A percentile compares a stretch with the other conserved stretches of the same genome.
These are phyloP conservation scores for Colletotrichum liriopes DNA, from an alignment of 2,329 filamentous ascomycete genomes.

Conservation along the genomic window DNA sequence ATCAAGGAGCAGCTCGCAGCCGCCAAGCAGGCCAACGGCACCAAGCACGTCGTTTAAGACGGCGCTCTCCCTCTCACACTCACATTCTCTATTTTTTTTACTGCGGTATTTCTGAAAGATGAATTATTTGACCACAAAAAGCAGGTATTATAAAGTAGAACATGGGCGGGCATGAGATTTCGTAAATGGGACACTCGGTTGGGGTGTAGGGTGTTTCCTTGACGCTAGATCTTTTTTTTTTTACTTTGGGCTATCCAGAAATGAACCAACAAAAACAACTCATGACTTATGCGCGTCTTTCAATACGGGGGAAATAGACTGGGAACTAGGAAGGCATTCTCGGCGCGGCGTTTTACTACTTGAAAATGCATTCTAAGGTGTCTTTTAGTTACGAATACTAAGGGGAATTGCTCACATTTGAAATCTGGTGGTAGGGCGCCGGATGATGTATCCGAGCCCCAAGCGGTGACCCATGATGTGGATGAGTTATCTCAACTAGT, in stretches of 20 bases:
- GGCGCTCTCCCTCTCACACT: background rate
- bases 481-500: background rate
- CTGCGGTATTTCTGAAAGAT: conserved; percentile 10
- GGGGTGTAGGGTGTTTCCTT: background rate
- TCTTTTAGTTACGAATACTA: conserved; percentile 1
- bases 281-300: conserved; percentile 13
- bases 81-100: background rate
- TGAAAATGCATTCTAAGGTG: background rate
- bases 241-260: conserved; percentile 11
- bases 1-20: conserved; percentile 48
- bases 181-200: background rate
- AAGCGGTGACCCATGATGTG: background rate
- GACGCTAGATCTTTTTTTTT: background rate
- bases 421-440: background rate
- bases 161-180: conserved; percentile 12
- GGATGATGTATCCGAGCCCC: no score
- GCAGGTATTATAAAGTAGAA: conserved; percentile 19
- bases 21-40: conserved; percentile 35
- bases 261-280: conserved; percentile 24
- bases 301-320: conserved; percentile 2
- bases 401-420: conserved; percentile 16
- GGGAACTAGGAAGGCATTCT: conserved; percentile 9
- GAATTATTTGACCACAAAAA: conserved; percentile 4
- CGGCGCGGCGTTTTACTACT: conserved; percentile 11
- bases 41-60: conserved; percentile 38